Conservation (phyloP, 2,329 filamentous ascomycete species). For the Ilyonectria robusta region DNA sequence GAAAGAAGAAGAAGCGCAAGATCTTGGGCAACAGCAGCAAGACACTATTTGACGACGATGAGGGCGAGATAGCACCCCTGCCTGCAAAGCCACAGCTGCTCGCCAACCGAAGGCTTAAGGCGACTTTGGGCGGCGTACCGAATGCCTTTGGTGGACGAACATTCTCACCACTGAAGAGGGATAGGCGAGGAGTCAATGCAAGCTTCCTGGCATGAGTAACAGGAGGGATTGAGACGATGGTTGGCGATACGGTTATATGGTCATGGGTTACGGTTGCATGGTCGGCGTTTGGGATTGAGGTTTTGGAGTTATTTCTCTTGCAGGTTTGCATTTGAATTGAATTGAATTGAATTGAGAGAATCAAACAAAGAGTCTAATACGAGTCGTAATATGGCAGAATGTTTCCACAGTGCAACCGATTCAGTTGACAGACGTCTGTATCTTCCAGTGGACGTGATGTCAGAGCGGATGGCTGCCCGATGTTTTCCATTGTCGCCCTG, state of each 20-base stretch:
- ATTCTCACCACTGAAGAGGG: conserved; percentile 82
- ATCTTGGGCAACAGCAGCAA: conserved; percentile 73
- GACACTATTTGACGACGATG: conserved; percentile 80
- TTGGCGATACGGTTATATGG: background rate
- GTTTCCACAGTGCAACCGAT: background rate
- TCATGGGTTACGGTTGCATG: conserved; percentile 30
- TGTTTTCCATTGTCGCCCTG: background rate
- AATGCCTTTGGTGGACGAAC: conserved; percentile 65
- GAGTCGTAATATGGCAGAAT: background rate
- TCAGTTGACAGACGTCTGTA: background rate
- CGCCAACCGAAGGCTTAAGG: conserved; percentile 49
- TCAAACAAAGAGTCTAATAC: background rate
- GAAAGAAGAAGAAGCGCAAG: conserved; percentile 81
- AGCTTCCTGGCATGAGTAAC: conserved; percentile 67
- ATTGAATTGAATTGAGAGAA: background rate
- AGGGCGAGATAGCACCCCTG: conserved; percentile 59
- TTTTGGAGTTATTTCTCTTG: background rate
- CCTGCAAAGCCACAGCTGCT: conserved; percentile 53
- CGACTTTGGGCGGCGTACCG: conserved; percentile 56
- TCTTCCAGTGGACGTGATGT: background rate
- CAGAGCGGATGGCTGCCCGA: background rate
- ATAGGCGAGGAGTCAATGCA: conserved; percentile 73
- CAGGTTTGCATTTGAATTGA: background rate
- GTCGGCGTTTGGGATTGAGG: conserved; percentile 36
- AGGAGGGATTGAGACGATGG: conserved; percentile 5